phyloP scores from a whole-genome alignment of 768 basidiomycete genomes.

The Auricularia sp. region DNA sequence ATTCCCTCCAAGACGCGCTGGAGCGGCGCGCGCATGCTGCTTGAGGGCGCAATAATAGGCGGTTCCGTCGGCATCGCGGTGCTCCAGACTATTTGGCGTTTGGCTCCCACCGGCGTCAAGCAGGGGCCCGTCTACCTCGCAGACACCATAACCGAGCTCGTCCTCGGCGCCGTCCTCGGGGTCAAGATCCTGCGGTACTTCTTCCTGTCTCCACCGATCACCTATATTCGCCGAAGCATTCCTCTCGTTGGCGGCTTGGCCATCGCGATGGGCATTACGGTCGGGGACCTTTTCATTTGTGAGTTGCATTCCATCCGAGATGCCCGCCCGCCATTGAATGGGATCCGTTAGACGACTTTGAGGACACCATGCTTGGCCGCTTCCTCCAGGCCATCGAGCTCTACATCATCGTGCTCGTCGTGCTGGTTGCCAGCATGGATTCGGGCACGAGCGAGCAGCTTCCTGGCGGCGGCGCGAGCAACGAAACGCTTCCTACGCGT shows the following conservation, averaged over 20 bases:
- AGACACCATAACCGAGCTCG: constrained; percentile 47
- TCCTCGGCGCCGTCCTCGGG: constrained; percentile 47
- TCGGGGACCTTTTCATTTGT: constrained; percentile 51
- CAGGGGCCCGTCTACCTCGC: constrained; percentile 45
- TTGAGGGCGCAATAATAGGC: constrained; percentile 42
- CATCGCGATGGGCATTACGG: constrained; percentile 40
- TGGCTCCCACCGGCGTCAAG: constrained; percentile 26
- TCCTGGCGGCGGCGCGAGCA: neutral
- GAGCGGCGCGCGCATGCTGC: constrained; percentile 42
- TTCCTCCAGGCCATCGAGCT: constrained; percentile 49
- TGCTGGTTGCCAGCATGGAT: constrained; percentile 27
- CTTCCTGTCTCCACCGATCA: neutral
- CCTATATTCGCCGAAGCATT: constrained; percentile 3
- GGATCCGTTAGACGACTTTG: constrained; percentile 42
- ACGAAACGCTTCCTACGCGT: neutral
- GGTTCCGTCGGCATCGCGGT: constrained; percentile 36
- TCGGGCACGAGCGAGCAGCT: neutral
- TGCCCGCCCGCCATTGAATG: neutral
- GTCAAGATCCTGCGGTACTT: constrained; percentile 38
- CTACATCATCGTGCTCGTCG: constrained; percentile 51
- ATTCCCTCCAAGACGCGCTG: constrained; percentile 33
- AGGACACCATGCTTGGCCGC: constrained; percentile 60
- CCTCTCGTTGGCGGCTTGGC: constrained; percentile 42
- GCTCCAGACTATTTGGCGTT: constrained; percentile 57
- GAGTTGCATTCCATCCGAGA: constrained; percentile 21